Percentiles rank a stretch among this genome's conserved stretches.
Evolutionary conservation across 805 yeast genomes (phyloP).

Genomic region (Teunomyces atbi): DNA sequence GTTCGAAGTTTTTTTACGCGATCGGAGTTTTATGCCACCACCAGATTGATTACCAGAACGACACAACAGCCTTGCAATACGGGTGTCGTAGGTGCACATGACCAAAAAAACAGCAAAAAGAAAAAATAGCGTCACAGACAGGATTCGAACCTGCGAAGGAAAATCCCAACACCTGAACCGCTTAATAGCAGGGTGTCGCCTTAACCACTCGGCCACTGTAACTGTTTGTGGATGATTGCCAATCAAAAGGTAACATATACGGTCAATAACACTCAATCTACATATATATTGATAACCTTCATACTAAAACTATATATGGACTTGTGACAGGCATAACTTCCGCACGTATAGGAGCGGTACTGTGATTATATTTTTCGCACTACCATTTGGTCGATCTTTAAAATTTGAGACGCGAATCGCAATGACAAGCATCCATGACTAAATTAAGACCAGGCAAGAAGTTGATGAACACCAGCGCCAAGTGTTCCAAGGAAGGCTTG

Average conservation of each 20-base stretch:
- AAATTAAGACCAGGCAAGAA: slow-evolving; percentile 42
- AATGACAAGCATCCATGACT: slow-evolving; percentile 10
- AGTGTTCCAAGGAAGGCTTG: slow-evolving; percentile 42
- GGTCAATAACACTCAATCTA: no score
- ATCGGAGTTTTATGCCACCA: background rate
- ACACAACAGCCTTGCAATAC: background rate
- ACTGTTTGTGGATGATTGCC: slow-evolving; percentile 15
- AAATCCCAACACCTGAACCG: slow-evolving; percentile 39
- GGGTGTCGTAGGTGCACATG: background rate
- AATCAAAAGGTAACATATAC: no score
- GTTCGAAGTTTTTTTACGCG: background rate
- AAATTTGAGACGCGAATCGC: background rate
- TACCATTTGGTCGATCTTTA: background rate
- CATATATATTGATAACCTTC: no score
- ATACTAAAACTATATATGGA: no score
- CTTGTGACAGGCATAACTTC: no score
- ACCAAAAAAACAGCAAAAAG: background rate
- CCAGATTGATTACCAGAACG: background rate
- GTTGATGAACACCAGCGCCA: slow-evolving; percentile 37
- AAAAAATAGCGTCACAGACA: slow-evolving; percentile 85
- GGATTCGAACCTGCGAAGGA: slow-evolving; percentile 98
- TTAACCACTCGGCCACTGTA: slow-evolving; percentile 54
- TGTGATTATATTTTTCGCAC: no score
- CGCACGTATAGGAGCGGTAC: no score
- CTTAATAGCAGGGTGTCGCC: slow-evolving; percentile 47